These are phyloP conservation scores for Globisporangium polare DNA, from an alignment of 352 stramenopile species.

Conservation along the genomic window DNA sequence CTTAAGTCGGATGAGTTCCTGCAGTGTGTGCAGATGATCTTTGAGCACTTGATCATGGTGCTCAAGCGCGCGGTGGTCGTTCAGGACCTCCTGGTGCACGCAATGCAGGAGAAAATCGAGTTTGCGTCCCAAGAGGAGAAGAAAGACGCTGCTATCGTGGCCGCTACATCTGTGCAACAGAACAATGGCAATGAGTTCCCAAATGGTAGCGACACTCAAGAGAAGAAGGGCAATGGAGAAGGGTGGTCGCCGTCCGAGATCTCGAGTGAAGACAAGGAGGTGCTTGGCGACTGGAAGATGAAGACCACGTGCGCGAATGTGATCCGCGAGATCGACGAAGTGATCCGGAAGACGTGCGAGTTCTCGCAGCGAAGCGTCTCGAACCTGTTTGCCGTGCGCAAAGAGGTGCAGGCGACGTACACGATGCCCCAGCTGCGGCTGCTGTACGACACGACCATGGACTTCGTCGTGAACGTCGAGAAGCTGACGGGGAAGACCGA, in stretches of 20 bases:
- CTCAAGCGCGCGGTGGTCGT: slow-evolving; percentile 78
- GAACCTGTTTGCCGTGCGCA: slow-evolving; percentile 84
- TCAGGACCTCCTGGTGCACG: slow-evolving; percentile 60
- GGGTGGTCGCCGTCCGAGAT: slow-evolving; percentile 44
- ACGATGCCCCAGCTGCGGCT: slow-evolving; percentile 92
- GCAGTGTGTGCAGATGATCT: slow-evolving; percentile 88
- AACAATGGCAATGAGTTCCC: neutral
- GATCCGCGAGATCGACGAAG: slow-evolving; percentile 83
- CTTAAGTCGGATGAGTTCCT: slow-evolving; percentile 84
- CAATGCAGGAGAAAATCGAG: slow-evolving; percentile 74
- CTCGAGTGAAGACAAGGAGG: slow-evolving; percentile 40
- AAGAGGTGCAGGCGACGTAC: slow-evolving; percentile 84
- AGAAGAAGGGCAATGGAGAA: slow-evolving; percentile 13
- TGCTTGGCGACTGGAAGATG: slow-evolving; percentile 70
- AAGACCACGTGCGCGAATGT: slow-evolving; percentile 67
- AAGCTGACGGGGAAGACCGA: slow-evolving; percentile 88
- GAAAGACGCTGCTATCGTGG: slow-evolving; percentile 12
- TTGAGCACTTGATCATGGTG: slow-evolving; percentile 83
- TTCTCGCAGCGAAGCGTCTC: slow-evolving; percentile 85
- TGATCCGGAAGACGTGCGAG: slow-evolving; percentile 82
- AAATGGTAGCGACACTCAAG: neutral
- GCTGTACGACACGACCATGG: slow-evolving; percentile 93
- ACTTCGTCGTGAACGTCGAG: slow-evolving; percentile 92
- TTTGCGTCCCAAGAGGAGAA: slow-evolving; percentile 38
- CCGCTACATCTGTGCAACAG: slow-evolving; percentile 1